A percentile compares a stretch with the other conserved stretches of the same genome.
Evolutionary conservation across 805 yeast species (phyloP).

Genomic region (Priceomyces melissophilus): DNA sequence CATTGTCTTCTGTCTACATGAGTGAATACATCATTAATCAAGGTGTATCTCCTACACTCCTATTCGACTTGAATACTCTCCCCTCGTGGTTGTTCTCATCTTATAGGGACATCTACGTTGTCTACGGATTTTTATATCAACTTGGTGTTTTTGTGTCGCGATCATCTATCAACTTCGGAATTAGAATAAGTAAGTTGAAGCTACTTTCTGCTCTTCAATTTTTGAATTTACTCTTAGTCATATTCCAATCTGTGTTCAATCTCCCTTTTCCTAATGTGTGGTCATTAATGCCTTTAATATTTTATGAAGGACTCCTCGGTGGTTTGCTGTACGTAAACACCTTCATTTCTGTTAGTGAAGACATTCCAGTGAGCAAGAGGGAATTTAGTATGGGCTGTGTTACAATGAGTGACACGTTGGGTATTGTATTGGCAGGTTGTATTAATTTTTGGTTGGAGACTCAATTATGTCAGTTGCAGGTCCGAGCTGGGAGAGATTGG

Average conservation of each 20-base stretch:
- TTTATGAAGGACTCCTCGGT: slow-evolving; percentile 89
- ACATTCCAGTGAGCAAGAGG: slow-evolving; percentile 35
- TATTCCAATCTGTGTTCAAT: slow-evolving; percentile 62
- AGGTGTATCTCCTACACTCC: slow-evolving; percentile 83
- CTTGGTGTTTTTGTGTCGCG: slow-evolving; percentile 90
- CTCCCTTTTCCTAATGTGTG: slow-evolving; percentile 58
- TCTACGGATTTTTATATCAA: slow-evolving; percentile 87
- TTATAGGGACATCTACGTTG: slow-evolving; percentile 84
- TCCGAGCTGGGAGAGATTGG: slow-evolving; percentile 72
- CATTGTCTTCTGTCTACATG: slow-evolving; percentile 77
- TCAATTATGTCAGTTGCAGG: slow-evolving; percentile 66
- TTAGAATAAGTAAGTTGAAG: slow-evolving; percentile 59
- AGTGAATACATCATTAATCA: slow-evolving; percentile 89
- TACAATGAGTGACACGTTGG: slow-evolving; percentile 66
- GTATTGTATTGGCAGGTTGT: slow-evolving; percentile 78
- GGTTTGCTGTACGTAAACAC: slow-evolving; percentile 91
- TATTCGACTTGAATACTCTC: slow-evolving; percentile 67
- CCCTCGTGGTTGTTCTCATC: slow-evolving; percentile 56
- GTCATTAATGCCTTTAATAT: slow-evolving; percentile 56
- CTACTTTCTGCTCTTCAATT: slow-evolving; percentile 64
- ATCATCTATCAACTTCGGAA: slow-evolving; percentile 65
- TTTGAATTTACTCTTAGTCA: slow-evolving; percentile 54
- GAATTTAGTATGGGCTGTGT: slow-evolving; percentile 36
- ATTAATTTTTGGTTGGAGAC: slow-evolving; percentile 75
- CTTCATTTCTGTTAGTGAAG: slow-evolving; percentile 69